Base-by-base conservation (phyloP, 1,284 basidiomycete genomes). In the Xerocomus amazonicus region DNA sequence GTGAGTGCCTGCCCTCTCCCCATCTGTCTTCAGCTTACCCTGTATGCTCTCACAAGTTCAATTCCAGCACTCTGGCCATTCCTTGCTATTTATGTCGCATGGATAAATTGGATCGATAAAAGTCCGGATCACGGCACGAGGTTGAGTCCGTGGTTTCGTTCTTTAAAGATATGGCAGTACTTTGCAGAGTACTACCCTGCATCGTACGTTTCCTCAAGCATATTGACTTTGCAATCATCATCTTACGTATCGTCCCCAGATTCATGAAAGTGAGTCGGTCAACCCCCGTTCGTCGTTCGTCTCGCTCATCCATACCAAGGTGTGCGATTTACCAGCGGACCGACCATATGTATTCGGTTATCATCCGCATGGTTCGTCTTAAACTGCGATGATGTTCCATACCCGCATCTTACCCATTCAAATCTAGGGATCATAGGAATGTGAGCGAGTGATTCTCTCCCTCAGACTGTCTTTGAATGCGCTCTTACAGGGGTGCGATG, bases 281-380 rank as follows among this genome's bases (percentile, higher is more conserved):
- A 3, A 17, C 9, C 19, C 17, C n/a, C 4, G 12, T 4, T 39
- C 26, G n/a, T 6, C 31, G 13, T 7, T 40, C 19, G 19, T 10
- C 17, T 19, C 1, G 17, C 16, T 29, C 47, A 4, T 47, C 16
- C 0, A 1, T 41, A 16, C 13, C 53, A 90, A 63, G 89, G 89
- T 90, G 72, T 84, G 82, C 53, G 92, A 97, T 57, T 78, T 99
- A 33, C 92, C 95, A 2, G 74, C 93, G 12, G 91, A 97, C 67
- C 75, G 92, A 53, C 87, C 90, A 27, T 99, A 99, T 72, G 79
- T 99, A 19, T 99, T 99, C 72, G 97, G 93, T 14, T 97, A 97
- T 70, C 94, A 97, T 70, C 94, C 94, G 14, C 94, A 97, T 69
- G 94, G 92, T 89, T 56, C 49, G 81, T 67, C 42, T 38, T 17